Evolutionary conservation across 306 rosid species (phyloP).

Genomic region (Casuarina cunninghamiana): DNA sequence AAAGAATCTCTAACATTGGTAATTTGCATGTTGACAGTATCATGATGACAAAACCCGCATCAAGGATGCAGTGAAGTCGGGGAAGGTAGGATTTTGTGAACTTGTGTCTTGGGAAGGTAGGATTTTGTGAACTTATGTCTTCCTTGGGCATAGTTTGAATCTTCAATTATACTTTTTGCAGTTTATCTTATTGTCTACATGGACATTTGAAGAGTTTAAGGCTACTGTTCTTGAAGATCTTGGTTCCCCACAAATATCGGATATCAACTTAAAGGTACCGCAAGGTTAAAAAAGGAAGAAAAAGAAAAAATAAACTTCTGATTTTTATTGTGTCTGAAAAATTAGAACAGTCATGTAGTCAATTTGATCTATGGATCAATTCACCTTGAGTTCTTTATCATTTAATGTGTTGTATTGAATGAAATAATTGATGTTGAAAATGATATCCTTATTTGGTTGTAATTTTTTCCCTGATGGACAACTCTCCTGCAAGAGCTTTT

Average conservation of each 20-base stretch:
- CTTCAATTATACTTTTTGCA: constrained; percentile 28
- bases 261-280: constrained; percentile 80
- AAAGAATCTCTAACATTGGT: constrained; percentile 22
- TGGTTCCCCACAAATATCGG: constrained; percentile 59
- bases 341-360: neutral
- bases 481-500: neutral
- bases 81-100: constrained; percentile 57
- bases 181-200: constrained; percentile 62
- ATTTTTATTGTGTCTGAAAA: neutral
- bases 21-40: constrained; percentile 51
- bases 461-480: neutral
- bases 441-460: neutral
- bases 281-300: neutral
- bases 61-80: constrained; percentile 72
- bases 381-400: neutral
- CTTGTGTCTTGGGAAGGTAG: constrained; percentile 56
- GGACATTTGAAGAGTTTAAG: constrained; percentile 76
- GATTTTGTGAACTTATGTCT: constrained; percentile 17
- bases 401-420: neutral
- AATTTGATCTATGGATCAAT: neutral
- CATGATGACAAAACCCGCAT: constrained; percentile 76
- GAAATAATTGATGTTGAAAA: neutral
- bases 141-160: constrained; percentile 24
- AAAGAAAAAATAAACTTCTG: too few species aligned
- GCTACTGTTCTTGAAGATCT: constrained; percentile 53